Evolutionary conservation across 2,329 filamentous ascomycete species (phyloP).

Genomic region (Atkinsonella texensis): DNA sequence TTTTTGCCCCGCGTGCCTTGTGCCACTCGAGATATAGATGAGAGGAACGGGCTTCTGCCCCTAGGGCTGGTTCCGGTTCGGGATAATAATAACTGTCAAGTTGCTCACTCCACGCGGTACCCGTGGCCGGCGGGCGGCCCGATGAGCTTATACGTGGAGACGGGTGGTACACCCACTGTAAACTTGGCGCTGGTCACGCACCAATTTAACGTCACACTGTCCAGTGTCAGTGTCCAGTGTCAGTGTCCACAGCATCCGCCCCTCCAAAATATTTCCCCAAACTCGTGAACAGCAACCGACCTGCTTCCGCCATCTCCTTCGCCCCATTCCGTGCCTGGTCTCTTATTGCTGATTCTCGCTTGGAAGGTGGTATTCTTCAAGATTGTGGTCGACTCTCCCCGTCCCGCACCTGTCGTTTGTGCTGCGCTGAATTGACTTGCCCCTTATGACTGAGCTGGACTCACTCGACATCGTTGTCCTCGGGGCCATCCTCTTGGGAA

Average conservation of each 20-base stretch:
- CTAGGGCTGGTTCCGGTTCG: background rate
- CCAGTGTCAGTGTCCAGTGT: too few species aligned
- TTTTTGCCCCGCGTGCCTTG: too few species aligned
- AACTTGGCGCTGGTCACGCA: too few species aligned
- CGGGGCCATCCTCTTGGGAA: constrained; percentile 70
- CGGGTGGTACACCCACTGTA: too few species aligned
- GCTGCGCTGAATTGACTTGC: background rate
- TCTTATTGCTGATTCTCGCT: background rate
- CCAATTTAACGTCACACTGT: too few species aligned
- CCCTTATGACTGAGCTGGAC: constrained; percentile 82
- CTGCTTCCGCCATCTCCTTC: background rate
- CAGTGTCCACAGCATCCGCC: background rate
- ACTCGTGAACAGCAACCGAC: background rate
- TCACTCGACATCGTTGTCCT: constrained; percentile 92
- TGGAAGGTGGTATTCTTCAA: background rate
- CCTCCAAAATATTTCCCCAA: constrained; percentile 1
- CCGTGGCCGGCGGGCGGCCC: background rate
- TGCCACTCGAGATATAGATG: background rate
- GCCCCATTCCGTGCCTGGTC: background rate
- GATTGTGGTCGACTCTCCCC: background rate
- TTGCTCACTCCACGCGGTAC: background rate
- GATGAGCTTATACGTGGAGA: background rate
- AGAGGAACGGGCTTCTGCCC: background rate
- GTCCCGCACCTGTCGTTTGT: background rate
- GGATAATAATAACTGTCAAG: background rate